phyloP scores from a whole-genome alignment of 257 asterid species.

The Nicotiana sylvestris region DNA sequence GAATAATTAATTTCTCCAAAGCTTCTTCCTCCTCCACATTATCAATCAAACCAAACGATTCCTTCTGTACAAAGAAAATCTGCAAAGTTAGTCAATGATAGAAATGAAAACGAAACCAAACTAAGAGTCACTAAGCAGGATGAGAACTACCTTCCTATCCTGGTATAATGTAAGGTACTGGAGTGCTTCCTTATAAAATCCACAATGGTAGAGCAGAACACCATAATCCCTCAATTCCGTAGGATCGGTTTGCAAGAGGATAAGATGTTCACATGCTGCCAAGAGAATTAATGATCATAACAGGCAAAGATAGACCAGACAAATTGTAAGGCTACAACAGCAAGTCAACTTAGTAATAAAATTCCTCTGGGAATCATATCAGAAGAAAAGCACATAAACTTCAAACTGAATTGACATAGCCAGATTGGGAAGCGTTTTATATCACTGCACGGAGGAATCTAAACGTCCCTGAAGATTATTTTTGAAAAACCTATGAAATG shows the following conservation, averaged over 20 bases:
- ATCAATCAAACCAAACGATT: conserved; percentile 24
- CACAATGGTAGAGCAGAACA: conserved; percentile 75
- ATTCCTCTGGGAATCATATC: background rate
- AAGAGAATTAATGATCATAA: conserved; percentile 16
- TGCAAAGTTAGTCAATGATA: conserved; percentile 10
- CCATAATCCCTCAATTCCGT: conserved; percentile 70
- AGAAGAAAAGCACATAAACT: background rate
- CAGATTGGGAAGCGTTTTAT: background rate
- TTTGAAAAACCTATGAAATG: background rate
- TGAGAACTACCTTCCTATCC: conserved; percentile 43
- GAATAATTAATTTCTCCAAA: conserved; percentile 49
- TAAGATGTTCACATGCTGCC: conserved; percentile 84
- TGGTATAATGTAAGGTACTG: conserved; percentile 51
- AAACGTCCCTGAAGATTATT: background rate
- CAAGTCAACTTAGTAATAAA: background rate
- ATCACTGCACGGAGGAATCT: background rate
- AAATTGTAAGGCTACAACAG: background rate
- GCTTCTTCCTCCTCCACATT: conserved; percentile 62
- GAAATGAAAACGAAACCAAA: background rate
- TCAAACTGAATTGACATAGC: background rate
- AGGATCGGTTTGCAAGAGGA: conserved; percentile 54
- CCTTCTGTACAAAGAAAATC: conserved; percentile 20
- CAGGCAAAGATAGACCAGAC: background rate
- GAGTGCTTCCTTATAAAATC: conserved; percentile 62
- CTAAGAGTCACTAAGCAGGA: background rate